These are phyloP conservation scores for Bondarzewia mesenterica DNA, from an alignment of 1,284 basidiomycete genomes.

Conservation along the genomic window DNA sequence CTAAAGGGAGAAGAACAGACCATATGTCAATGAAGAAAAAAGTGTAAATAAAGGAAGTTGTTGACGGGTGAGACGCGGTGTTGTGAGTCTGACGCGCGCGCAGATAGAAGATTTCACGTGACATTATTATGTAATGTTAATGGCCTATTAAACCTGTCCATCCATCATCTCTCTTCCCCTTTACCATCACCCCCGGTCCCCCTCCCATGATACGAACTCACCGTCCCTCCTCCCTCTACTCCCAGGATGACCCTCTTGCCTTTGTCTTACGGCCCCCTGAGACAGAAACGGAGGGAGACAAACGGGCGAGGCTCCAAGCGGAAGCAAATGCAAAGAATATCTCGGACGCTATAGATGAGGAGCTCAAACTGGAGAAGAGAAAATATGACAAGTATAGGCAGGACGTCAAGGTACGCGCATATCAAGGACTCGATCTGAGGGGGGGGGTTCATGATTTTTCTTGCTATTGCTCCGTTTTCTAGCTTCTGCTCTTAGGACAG, in stretches of 20 bases:
- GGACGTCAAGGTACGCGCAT: slow-evolving; percentile 58
- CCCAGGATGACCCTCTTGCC: slow-evolving; percentile 68
- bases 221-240: slow-evolving; percentile 50
- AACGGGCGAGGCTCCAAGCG: slow-evolving; percentile 43
- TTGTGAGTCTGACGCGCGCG: not conserved
- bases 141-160: too few species aligned
- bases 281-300: slow-evolving; percentile 59
- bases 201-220: slow-evolving; percentile 20
- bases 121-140: not conserved
- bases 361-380: slow-evolving; percentile 61
- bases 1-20: slow-evolving; percentile 4
- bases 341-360: slow-evolving; percentile 75
- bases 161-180: slow-evolving; percentile 11
- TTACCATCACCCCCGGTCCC: slow-evolving; percentile 19
- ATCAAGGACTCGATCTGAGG: not conserved
- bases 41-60: not conserved
- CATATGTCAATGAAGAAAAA: slow-evolving; percentile 6
- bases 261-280: slow-evolving; percentile 55
- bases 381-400: slow-evolving; percentile 51
- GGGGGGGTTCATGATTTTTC: too few species aligned
- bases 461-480: slow-evolving; percentile 17
- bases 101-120: not conserved
- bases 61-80: not conserved
- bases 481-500: slow-evolving; percentile 73
- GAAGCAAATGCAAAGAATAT: slow-evolving; percentile 69